Percentiles rank a stretch among this genome's conserved stretches.
Evolutionary conservation across 345 rosid genomes (phyloP).

Genomic region (Ceriops decandra): DNA sequence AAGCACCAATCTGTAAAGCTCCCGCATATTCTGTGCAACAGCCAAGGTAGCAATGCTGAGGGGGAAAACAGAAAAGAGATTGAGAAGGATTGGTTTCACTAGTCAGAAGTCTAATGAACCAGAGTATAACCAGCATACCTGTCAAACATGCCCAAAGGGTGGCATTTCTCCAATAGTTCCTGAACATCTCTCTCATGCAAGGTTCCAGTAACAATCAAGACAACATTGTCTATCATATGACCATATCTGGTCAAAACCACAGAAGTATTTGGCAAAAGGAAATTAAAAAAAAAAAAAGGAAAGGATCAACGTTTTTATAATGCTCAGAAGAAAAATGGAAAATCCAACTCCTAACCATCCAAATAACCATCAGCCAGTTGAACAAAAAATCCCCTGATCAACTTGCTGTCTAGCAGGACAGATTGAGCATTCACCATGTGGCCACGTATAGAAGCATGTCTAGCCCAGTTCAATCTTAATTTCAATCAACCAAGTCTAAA

Average conservation of each 20-base stretch:
- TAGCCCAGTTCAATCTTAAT: no score
- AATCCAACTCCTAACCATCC: no score
- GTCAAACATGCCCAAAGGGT: slow-evolving; percentile 99
- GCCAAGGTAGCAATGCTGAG: slow-evolving; percentile 94
- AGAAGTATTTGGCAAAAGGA: neutral
- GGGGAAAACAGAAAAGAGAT: slow-evolving; percentile 4
- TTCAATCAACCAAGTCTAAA: no score
- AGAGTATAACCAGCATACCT: slow-evolving; percentile 42
- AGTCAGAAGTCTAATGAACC: neutral
- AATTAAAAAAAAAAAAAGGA: neutral
- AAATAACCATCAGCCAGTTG: no score
- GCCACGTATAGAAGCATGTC: no score
- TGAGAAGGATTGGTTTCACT: neutral
- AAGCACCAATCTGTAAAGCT: slow-evolving; percentile 95
- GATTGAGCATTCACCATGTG: no score
- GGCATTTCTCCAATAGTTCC: slow-evolving; percentile 93
- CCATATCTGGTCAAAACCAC: slow-evolving; percentile 60
- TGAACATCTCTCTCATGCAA: slow-evolving; percentile 99
- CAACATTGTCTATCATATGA: slow-evolving; percentile 99
- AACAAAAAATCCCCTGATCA: no score
- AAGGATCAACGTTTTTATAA: neutral
- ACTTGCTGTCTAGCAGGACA: no score
- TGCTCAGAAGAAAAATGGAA: no score
- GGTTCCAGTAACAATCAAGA: slow-evolving; percentile 96
- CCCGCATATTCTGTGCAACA: slow-evolving; percentile 98